Conservation (phyloP, 2,329 filamentous ascomycete genomes). For the Fusarium burgessii region DNA sequence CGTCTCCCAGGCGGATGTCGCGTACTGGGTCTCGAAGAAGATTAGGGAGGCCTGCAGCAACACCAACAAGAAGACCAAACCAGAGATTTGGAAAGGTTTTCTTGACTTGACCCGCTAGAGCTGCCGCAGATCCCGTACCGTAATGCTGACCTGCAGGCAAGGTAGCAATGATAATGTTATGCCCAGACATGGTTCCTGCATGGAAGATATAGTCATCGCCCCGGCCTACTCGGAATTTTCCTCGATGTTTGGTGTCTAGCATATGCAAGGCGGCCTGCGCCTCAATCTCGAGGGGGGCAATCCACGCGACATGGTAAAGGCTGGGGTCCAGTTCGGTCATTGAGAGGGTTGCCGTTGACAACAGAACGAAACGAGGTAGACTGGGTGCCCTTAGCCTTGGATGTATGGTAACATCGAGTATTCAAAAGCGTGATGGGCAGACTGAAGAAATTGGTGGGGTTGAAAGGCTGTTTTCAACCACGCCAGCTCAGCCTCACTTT, state of each 20-base stretch:
- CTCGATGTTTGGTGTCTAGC: constrained; percentile 50
- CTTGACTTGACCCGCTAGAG: constrained; percentile 52
- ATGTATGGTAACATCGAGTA: too few species aligned
- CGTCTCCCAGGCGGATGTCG: constrained; percentile 55
- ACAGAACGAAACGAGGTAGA: too few species aligned
- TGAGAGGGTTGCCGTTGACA: too few species aligned
- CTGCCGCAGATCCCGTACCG: constrained; percentile 50
- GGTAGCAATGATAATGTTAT: constrained; percentile 53
- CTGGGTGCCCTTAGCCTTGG: too few species aligned
- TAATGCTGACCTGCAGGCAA: constrained; percentile 51
- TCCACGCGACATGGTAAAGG: constrained; percentile 53
- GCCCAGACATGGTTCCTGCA: constrained; percentile 52
- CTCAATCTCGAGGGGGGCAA: constrained; percentile 54
- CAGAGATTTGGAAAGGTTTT: constrained; percentile 52
- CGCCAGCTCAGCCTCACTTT: too few species aligned
- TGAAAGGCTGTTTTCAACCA: too few species aligned
- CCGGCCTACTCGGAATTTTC: constrained; percentile 47
- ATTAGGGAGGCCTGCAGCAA: constrained; percentile 52
- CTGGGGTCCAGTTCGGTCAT: constrained; percentile 28
- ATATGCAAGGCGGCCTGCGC: constrained; percentile 50
- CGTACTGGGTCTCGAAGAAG: constrained; percentile 38
- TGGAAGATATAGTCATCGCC: constrained; percentile 54
- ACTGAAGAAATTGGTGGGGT: too few species aligned
- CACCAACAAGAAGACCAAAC: constrained; percentile 54
- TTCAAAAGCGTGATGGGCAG: too few species aligned